Evolutionary conservation across 305 asterid species (phyloP), one percentile per base, ranked within the genome.

Genomic region (Fraxinus nigra): DNA sequence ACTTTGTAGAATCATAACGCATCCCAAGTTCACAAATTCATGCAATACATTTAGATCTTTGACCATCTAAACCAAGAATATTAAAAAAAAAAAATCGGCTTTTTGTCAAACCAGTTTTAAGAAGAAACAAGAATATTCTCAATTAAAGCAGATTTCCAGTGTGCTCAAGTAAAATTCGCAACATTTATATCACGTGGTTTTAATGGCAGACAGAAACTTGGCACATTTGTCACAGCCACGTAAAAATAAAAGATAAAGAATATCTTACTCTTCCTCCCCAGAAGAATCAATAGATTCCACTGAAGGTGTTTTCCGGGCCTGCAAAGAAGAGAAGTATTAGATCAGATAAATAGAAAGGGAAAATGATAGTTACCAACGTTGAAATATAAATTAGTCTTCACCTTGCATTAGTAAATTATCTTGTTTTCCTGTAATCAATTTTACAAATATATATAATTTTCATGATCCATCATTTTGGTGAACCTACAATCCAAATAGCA

Each of bases 191-290:
- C 32, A 61, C n/a, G 33, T 4, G 38, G 75, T 16, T 65, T 72
- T 74, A 61, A 26, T 28, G 72, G 48, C 76, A 48, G 77, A 79
- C 37, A 43, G 67, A 40, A 76, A 51, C 51, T 54, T 20, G 38
- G 20, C 75, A 28, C 26, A 67, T 33, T 67, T 63, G 83, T 79
- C 26, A 51, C 79, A 80, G 56, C 84, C 80, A 84, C 79, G 18
- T 70, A 82, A 75, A 61, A 56, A 73, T 33, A 78, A 46, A 70
- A 72, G 24, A 69, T 28, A 84, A 83, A 73, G 84, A 75, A 46
- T 80, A 84, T 81, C 98, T 89, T 93, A 96, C 99, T 96, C 99
- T 92, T 96, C 99, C 82, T 96, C 99, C 77, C 99, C 98, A 85
- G 99, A 96, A 72, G 96, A 93, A 91, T 91, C 97, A 79, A 94